Evolutionary conservation across 2,329 filamentous ascomycete species (phyloP).

Genomic region (Penicillium corylophilum): DNA sequence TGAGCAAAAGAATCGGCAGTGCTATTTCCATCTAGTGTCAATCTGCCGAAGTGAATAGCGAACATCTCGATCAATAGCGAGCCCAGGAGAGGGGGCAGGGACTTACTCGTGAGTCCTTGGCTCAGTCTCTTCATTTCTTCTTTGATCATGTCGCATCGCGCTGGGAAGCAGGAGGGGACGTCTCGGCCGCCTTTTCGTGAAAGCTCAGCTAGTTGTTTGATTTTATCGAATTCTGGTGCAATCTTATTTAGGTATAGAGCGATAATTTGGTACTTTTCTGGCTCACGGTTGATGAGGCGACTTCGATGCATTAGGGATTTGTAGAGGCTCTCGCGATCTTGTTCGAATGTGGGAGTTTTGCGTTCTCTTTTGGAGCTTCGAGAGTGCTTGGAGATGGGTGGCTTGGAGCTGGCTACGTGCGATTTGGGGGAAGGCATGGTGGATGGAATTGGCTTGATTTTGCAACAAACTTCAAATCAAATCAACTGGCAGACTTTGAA

Average conservation of each 20-base stretch:
- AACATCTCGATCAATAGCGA: neutral
- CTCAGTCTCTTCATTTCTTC: neutral
- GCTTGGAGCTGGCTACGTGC: neutral
- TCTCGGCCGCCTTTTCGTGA: neutral
- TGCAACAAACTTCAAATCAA: neutral
- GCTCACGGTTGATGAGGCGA: neutral
- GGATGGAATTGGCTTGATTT: neutral
- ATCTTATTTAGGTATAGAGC: neutral
- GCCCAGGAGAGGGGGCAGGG: neutral
- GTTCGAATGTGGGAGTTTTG: neutral
- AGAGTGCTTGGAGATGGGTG: neutral
- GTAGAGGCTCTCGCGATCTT: neutral
- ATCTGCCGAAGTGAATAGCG: neutral
- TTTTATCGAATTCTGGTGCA: neutral
- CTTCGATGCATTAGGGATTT: neutral
- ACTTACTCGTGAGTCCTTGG: neutral
- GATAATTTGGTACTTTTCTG: neutral
- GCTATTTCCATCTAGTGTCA: neutral
- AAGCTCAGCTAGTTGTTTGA: neutral
- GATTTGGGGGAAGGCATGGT: neutral
- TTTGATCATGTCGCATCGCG: neutral
- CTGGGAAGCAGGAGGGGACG: neutral
- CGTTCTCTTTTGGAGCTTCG: too few relatives aligned
- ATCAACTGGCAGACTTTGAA: neutral
- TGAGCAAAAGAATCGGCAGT: neutral